A percentile compares a stretch with the other conserved stretches of the same genome.
phyloP scores from a whole-genome alignment of 345 rosid species.

The Nephelium lappaceum region DNA sequence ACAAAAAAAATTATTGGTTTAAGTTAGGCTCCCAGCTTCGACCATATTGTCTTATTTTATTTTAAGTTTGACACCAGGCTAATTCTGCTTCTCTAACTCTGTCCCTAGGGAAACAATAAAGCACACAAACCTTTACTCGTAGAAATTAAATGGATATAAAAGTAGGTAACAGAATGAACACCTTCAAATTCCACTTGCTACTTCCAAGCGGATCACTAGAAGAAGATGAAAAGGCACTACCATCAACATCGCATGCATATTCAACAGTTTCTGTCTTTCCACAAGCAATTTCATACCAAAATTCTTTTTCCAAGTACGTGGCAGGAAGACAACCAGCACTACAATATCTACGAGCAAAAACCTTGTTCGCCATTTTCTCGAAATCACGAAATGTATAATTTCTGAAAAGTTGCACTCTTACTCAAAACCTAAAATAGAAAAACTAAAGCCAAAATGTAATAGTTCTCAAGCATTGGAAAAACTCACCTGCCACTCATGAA shows the following conservation, averaged over 20 bases:
- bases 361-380: conserved; percentile 99
- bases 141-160: conserved; percentile 12
- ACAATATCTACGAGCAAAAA: conserved; percentile 89
- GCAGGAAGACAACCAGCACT: conserved; percentile 92
- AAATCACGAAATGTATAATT: conserved; percentile 92
- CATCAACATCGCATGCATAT: conserved; percentile 99
- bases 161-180: conserved; percentile 41
- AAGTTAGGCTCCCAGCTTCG: not conserved
- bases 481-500: conserved; percentile 97
- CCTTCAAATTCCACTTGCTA: conserved; percentile 99
- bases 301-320: conserved; percentile 94
- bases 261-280: conserved; percentile 98
- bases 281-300: conserved; percentile 95
- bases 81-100: not conserved
- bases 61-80: not conserved
- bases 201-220: conserved; percentile 85
- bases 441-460: conserved; percentile 13
- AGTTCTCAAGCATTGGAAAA: conserved; percentile 20
- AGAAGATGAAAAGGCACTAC: conserved; percentile 97
- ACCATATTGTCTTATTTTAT: not conserved
- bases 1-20: not conserved
- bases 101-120: not conserved
- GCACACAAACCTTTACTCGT: conserved; percentile 3
- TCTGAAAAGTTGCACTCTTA: conserved; percentile 54
- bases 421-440: conserved; percentile 32